Conservation (phyloP, 2,329 filamentous ascomycete genomes). For the Verticillium alfalfae region DNA sequence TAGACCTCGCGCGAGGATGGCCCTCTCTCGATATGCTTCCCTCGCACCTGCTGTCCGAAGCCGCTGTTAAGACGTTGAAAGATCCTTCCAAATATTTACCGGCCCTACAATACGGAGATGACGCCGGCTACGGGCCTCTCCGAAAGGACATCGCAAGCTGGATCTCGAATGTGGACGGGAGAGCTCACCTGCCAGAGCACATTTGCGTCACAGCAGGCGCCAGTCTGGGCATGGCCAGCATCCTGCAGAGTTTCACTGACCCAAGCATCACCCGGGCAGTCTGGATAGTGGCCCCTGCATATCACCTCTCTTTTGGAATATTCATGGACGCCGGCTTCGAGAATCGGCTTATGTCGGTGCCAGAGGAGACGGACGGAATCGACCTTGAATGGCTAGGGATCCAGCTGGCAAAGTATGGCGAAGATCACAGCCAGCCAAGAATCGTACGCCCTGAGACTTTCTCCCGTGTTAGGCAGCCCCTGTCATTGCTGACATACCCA, state of each 20-base stretch:
- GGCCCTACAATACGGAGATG: conserved; percentile 72
- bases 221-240: conserved; percentile 72
- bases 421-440: conserved; percentile 15
- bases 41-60: conserved; percentile 52
- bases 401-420: conserved; percentile 27
- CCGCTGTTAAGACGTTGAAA: conserved; percentile 55
- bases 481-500: not conserved
- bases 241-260: conserved; percentile 78
- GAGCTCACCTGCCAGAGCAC: conserved; percentile 40
- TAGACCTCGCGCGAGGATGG: conserved; percentile 67
- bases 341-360: conserved; percentile 60
- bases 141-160: conserved; percentile 64
- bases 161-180: conserved; percentile 58
- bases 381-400: conserved; percentile 57
- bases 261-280: conserved; percentile 67
- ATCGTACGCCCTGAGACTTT: conserved; percentile 1
- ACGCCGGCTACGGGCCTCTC: conserved; percentile 67
- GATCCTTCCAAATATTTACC: conserved; percentile 52
- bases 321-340: conserved; percentile 76
- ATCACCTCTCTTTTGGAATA: conserved; percentile 76
- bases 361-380: conserved; percentile 73
- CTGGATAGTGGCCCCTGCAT: conserved; percentile 78
- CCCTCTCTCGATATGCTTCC: conserved; percentile 61
- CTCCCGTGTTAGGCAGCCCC: not conserved
- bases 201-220: conserved; percentile 83